These are phyloP conservation scores for Daucus carota DNA, from an alignment of 129 eudicot species.

Conservation along the genomic window DH1_v3.0 NC_030386.2:31131001-31131500, in stretches of 20 bases:
- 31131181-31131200: conserved; percentile 63
- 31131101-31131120: conserved; percentile 89
- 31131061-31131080: conserved; percentile 75
- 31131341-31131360: not conserved
- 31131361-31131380: too few species aligned
- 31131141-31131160: conserved; percentile 91
- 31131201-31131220: conserved; percentile 72
- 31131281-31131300: not conserved
- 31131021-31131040: conserved; percentile 3
- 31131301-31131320: not conserved
- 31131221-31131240: conserved; percentile 20
- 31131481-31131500: too few species aligned
- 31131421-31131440: not conserved
- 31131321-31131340: not conserved
- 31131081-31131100: conserved; percentile 79
- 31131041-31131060: conserved; percentile 39
- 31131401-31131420: not conserved
- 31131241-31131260: not conserved
- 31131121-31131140: conserved; percentile 68
- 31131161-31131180: conserved; percentile 69
- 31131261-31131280: not conserved
- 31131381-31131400: not conserved
- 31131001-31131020: not conserved
- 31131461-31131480: not conserved
- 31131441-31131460: not conserved